phyloP scores from a whole-genome alignment of 106 monocot genomes.

The Amphibolis antarctica region DNA sequence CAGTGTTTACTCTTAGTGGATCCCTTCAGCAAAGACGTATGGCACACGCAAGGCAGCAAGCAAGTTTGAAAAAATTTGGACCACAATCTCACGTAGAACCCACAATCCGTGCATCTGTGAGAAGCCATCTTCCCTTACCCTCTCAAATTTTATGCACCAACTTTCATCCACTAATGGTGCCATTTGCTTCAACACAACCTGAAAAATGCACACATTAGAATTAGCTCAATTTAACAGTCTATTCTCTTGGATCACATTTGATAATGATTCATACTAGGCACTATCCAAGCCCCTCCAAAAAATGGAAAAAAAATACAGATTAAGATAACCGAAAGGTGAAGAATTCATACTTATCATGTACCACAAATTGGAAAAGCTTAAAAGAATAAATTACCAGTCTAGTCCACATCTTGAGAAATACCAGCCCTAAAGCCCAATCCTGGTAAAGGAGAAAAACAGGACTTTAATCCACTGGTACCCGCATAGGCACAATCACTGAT shows the following conservation, averaged over 20 bases:
- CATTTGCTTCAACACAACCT: conserved; percentile 99
- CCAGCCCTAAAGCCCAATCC: conserved; percentile 93
- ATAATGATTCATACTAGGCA: too few species aligned
- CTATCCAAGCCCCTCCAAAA: too few species aligned
- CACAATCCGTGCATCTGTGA: conserved; percentile 70
- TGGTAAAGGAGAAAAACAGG: conserved; percentile 96
- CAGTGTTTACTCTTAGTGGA: conserved; percentile 84
- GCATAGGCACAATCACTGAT: conserved; percentile 85
- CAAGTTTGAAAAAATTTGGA: conserved; percentile 68
- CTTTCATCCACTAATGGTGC: conserved; percentile 83
- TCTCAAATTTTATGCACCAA: conserved; percentile 80
- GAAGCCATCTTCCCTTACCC: conserved; percentile 86
- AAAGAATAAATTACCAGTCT: conserved; percentile 44
- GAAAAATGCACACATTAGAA: background rate
- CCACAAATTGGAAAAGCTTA: background rate
- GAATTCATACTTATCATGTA: background rate
- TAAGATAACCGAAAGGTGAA: background rate
- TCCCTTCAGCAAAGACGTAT: conserved; percentile 78
- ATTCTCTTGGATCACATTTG: too few species aligned
- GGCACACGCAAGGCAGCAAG: conserved; percentile 86
- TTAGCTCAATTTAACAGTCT: background rate
- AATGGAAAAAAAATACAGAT: too few species aligned
- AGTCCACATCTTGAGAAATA: conserved; percentile 97
- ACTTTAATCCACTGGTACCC: conserved; percentile 93
- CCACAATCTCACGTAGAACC: conserved; percentile 83